Base-by-base conservation (phyloP, 495 filamentous ascomycete genomes). In the Tuber indicum region DNA sequence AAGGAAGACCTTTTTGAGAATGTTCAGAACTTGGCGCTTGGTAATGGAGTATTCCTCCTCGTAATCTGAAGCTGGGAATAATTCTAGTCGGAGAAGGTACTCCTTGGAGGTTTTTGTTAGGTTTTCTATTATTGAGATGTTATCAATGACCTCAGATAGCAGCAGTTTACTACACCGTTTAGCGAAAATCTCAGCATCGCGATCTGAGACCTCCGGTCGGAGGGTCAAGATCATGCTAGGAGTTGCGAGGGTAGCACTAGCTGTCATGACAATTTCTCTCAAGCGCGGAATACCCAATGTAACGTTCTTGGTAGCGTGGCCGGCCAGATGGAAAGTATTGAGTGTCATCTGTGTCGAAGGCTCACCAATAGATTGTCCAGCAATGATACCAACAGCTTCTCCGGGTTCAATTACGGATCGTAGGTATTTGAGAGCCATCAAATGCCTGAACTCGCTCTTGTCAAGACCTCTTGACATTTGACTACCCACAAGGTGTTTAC, bases 341-440 rank as follows among this genome's bases (percentile, higher is more conserved):
- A 99, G 86, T n/a, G 96, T 99, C 96, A 99, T 98, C 85, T 99
- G 96, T 19, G 96, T 99, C 23, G 94, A 97, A 14, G 96, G 96
- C 84, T 98, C 96, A 81, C 96, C 96, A 72, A 99, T 90, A 49
- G 94, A 97, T 86, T 99, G 96, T 62, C 94, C 94, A 71, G 96
- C 96, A 62, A 98, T 92, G 79, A 99, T 94, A 73, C 96, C 96
- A 39, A 99, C 94, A n/a, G 96, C 94, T 85, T 99, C 96, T 62
- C 96, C 96, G 43, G 96, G 94, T 78, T 98, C 96, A n/a, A 98
- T 90, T 1, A 96, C 86, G 3, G 95, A 97, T 81, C 92, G 93
- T 79, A 98, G 87, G 83, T 98, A 98, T 84, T 98, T 97, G 81
- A 94, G 89, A 82, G 94, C 90, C 84, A 98, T 89, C 46, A 97